Evolutionary conservation across 768 basidiomycete species (phyloP).

Genomic region (Calocera cornea): DNA sequence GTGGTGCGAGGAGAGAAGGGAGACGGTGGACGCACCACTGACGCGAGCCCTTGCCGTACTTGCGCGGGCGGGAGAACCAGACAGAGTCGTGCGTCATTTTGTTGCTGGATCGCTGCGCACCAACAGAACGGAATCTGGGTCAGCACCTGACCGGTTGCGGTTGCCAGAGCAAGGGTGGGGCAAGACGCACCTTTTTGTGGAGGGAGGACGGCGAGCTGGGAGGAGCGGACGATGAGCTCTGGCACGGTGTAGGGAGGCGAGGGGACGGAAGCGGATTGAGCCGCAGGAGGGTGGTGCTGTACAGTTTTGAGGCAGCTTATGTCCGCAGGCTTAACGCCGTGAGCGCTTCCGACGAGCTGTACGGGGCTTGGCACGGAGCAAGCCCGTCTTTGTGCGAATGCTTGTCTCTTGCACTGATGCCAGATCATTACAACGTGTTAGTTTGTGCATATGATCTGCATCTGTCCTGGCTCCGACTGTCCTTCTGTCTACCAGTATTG

Average conservation of each 20-base stretch:
- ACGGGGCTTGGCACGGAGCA: too few relatives aligned
- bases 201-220: background rate
- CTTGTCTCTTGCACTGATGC: too few relatives aligned
- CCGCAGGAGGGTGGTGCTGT: background rate
- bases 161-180: background rate
- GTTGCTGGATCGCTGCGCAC: conserved; percentile 16
- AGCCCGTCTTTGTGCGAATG: too few relatives aligned
- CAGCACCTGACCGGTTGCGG: too few relatives aligned
- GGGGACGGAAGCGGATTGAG: background rate
- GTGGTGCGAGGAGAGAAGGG: background rate
- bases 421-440: too few relatives aligned
- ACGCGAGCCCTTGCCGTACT: conserved; percentile 88
- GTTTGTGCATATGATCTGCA: too few relatives aligned
- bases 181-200: background rate
- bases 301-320: background rate
- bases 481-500: too few relatives aligned
- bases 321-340: too few relatives aligned
- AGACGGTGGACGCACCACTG: conserved; percentile 56
- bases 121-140: background rate
- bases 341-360: too few relatives aligned
- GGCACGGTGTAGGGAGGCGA: background rate
- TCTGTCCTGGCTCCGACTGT: too few relatives aligned
- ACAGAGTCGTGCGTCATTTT: conserved; percentile 95
- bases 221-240: background rate
- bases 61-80: conserved; percentile 94